These are phyloP conservation scores for Parsonsia alboflavescens DNA, from an alignment of 257 asterid genomes.

Conservation along the genomic window DNA sequence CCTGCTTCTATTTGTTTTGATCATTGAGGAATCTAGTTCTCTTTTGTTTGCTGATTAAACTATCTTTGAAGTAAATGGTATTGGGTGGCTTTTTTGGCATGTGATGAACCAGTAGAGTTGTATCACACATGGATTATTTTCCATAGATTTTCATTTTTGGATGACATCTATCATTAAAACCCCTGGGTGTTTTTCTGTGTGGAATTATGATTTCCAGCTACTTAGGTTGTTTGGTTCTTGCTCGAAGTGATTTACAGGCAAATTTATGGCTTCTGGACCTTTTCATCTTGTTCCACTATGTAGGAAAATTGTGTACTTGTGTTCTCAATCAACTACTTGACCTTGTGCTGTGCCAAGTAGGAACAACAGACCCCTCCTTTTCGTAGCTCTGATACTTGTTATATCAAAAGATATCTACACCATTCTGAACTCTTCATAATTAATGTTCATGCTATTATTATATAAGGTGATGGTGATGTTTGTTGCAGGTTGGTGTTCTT, in stretches of 20 bases:
- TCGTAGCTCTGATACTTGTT: background rate
- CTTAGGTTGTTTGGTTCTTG: background rate
- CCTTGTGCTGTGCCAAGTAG: background rate
- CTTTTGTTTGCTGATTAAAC: background rate
- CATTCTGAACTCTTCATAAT: background rate
- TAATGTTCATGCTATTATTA: background rate
- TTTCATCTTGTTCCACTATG: background rate
- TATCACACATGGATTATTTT: background rate
- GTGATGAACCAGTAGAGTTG: background rate
- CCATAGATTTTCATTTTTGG: background rate
- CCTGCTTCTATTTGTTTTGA: background rate
- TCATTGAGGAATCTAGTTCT: background rate
- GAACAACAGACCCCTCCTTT: background rate
- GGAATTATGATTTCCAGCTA: background rate
- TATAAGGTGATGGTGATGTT: background rate
- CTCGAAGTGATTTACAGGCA: background rate
- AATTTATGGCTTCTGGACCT: background rate
- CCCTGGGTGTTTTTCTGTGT: background rate
- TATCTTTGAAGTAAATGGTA: background rate
- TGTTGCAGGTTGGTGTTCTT: slow-evolving; percentile 83
- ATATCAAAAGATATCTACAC: background rate
- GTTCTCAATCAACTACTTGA: background rate
- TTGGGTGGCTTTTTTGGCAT: background rate
- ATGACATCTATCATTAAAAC: background rate
- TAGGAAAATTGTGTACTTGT: background rate